These are phyloP conservation scores for Narthecium ossifragum DNA, from an alignment of 106 monocot genomes.

Conservation along the genomic window DNA sequence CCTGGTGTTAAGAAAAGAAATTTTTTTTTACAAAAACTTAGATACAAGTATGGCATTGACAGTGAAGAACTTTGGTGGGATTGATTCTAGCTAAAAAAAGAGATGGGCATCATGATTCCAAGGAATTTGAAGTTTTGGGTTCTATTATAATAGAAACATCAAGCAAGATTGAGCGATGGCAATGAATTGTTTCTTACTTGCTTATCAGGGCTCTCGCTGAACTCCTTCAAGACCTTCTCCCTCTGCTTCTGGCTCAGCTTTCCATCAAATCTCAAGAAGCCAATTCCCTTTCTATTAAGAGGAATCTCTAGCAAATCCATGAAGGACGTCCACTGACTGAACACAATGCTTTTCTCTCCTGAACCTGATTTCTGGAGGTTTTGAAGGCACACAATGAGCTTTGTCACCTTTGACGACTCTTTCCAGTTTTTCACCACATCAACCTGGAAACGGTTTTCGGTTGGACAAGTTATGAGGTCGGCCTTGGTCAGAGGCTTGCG, in stretches of 20 bases:
- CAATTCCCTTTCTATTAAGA: slow-evolving; percentile 25
- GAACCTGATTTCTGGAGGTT: slow-evolving; percentile 15
- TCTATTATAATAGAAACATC: no score
- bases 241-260: slow-evolving; percentile 65
- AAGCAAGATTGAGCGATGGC: no score
- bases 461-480: slow-evolving; percentile 56
- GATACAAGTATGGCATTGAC: no score
- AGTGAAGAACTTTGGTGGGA: no score
- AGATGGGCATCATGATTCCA: no score
- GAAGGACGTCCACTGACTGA: slow-evolving; percentile 88
- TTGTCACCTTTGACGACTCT: slow-evolving; percentile 59
- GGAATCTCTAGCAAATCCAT: slow-evolving; percentile 75
- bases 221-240: slow-evolving; percentile 73
- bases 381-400: slow-evolving; percentile 49
- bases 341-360: slow-evolving; percentile 86
- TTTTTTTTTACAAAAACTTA: no score
- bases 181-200: slow-evolving; percentile 18
- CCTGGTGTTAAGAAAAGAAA: slow-evolving; percentile 19
- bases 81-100: no score
- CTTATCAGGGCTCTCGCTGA: slow-evolving; percentile 42
- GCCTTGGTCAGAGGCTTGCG: slow-evolving; percentile 31
- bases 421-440: slow-evolving; percentile 67
- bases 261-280: slow-evolving; percentile 72
- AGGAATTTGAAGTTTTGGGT: no score
- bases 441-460: slow-evolving; percentile 35